These are phyloP conservation scores for Elaeis guineensis DNA, from an alignment of 176 grass and related monocot genomes.

Conservation along the genomic window DNA sequence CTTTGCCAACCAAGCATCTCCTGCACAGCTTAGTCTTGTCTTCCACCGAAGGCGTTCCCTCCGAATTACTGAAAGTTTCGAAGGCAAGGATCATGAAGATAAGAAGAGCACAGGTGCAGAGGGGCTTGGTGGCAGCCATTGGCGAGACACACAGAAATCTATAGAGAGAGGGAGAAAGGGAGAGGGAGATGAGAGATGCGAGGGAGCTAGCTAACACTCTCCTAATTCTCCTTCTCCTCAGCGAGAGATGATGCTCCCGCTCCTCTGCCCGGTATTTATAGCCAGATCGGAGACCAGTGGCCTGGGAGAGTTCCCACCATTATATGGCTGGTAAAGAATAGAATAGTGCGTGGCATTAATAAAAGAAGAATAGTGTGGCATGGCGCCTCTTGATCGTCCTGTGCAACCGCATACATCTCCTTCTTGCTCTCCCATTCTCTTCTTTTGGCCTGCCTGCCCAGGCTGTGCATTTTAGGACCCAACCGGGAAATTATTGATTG, in stretches of 20 bases:
- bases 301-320: too few relatives aligned
- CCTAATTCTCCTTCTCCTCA: neutral
- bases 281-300: too few relatives aligned
- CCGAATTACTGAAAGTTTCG: neutral
- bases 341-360: too few relatives aligned
- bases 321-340: too few relatives aligned
- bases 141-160: neutral
- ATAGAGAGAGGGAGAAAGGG: neutral
- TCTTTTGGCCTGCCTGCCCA: too few relatives aligned
- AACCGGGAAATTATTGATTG: too few relatives aligned
- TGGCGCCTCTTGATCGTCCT: too few relatives aligned
- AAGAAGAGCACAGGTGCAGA: conserved; percentile 13
- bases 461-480: too few relatives aligned
- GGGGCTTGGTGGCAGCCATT: conserved; percentile 21
- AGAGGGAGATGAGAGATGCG: neutral
- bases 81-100: conserved; percentile 4
- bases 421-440: too few relatives aligned
- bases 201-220: neutral
- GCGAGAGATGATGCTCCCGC: neutral
- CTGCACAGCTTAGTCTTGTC: neutral
- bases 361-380: too few relatives aligned
- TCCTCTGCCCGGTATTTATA: too few relatives aligned
- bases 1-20: conserved; percentile 12
- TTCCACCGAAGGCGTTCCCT: conserved; percentile 11
- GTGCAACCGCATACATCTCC: too few relatives aligned